Percentiles rank a stretch among this genome's conserved stretches.
These are phyloP conservation scores for Alternaria novae-zelandiae DNA, from an alignment of 2,329 filamentous ascomycete species.

Conservation along the genomic window DNA sequence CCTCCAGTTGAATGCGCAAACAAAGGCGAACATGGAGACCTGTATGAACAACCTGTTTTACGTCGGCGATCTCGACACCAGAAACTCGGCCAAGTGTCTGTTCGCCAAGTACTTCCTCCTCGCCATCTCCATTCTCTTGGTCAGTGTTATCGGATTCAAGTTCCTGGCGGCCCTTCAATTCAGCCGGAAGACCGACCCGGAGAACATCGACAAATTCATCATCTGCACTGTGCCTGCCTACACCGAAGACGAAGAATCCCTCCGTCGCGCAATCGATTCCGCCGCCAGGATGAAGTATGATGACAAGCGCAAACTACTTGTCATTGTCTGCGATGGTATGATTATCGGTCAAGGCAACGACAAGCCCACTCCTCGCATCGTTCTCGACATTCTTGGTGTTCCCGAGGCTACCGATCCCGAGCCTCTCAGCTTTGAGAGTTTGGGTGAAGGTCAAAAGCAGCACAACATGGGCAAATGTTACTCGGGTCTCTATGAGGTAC, in stretches of 20 bases:
- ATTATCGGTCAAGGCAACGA: slow-evolving; percentile 99
- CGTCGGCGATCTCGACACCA: slow-evolving; percentile 87
- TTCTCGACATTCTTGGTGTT: slow-evolving; percentile 95
- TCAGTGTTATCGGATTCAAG: slow-evolving; percentile 87
- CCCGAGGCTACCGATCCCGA: slow-evolving; percentile 93
- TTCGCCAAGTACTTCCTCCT: slow-evolving; percentile 92
- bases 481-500: slow-evolving; percentile 95
- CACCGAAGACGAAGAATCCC: slow-evolving; percentile 96
- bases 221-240: slow-evolving; percentile 98
- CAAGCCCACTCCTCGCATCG: slow-evolving; percentile 90
- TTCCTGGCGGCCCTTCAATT: slow-evolving; percentile 97
- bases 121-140: slow-evolving; percentile 80
- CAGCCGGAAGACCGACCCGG: slow-evolving; percentile 85
- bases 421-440: slow-evolving; percentile 92
- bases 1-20: slow-evolving; percentile 63
- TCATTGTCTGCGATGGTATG: slow-evolving; percentile 97
- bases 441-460: slow-evolving; percentile 94
- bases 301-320: slow-evolving; percentile 94
- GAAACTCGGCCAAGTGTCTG: slow-evolving; percentile 82
- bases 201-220: slow-evolving; percentile 97
- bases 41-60: slow-evolving; percentile 97
- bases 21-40: slow-evolving; percentile 73
- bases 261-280: slow-evolving; percentile 96
- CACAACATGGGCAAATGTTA: slow-evolving; percentile 99
- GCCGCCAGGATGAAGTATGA: slow-evolving; percentile 95